Evolutionary conservation across 306 rosid species (phyloP).

Genomic region (Benincasa hispida): DNA sequence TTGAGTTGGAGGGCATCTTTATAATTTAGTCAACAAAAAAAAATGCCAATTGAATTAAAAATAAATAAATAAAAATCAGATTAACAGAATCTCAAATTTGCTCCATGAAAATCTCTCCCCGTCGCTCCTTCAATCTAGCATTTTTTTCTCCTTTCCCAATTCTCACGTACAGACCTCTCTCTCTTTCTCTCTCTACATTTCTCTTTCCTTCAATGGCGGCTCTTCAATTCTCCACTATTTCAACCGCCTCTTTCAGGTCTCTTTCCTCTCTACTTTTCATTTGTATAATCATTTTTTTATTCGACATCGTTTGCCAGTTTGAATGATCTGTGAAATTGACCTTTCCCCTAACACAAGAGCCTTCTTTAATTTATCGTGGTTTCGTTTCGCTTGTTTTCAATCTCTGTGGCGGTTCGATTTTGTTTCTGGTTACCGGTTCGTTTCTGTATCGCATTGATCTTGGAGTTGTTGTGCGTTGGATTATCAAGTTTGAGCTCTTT

Average conservation of each 20-base stretch:
- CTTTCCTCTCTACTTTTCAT: neutral
- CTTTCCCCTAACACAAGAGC: neutral
- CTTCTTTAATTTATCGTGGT: neutral
- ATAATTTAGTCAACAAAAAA: no score
- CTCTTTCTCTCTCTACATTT: neutral
- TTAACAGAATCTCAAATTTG: neutral
- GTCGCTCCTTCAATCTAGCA: neutral
- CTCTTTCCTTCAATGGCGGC: neutral
- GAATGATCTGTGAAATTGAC: neutral
- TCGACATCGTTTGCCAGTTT: neutral
- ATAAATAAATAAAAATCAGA: neutral
- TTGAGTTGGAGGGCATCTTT: no score
- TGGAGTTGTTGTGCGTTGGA: neutral
- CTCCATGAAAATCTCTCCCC: neutral
- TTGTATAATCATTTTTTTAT: neutral
- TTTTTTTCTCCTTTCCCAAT: neutral
- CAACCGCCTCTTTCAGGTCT: constrained; percentile 4
- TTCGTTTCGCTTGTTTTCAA: neutral
- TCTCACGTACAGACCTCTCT: neutral
- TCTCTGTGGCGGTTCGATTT: neutral
- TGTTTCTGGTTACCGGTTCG: neutral
- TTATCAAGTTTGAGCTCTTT: neutral
- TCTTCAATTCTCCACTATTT: neutral
- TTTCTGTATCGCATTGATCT: constrained; percentile 2
- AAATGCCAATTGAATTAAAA: no score